A percentile compares a stretch with the other conserved stretches of the same genome.
Evolutionary conservation across 129 eudicot species (phyloP).

Genomic region (Flaveria linearis): DNA sequence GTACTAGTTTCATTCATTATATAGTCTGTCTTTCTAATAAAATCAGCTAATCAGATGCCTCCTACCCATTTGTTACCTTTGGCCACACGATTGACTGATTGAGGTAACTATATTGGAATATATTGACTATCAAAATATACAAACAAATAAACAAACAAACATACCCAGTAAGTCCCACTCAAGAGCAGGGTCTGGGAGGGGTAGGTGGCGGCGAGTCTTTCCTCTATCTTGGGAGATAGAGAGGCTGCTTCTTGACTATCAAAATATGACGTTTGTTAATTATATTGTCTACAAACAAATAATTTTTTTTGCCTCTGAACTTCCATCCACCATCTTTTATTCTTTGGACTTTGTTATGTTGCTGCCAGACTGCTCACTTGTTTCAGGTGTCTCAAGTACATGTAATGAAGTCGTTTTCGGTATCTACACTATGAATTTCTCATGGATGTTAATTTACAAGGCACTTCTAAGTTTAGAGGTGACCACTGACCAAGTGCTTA

Average conservation of each 20-base stretch:
- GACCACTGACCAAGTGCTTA: conserved; percentile 1
- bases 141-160: no score
- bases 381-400: conserved; percentile 16
- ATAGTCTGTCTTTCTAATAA: background rate
- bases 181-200: no score
- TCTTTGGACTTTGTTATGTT: background rate
- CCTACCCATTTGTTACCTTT: background rate
- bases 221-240: no score
- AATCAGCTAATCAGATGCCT: background rate
- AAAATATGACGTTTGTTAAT: conserved; percentile 1
- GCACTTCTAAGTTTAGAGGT: conserved; percentile 12
- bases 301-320: conserved; percentile 14
- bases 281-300: background rate
- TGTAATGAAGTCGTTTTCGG: background rate
- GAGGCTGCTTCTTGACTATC: no score
- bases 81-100: conserved; percentile 3
- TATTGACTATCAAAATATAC: background rate
- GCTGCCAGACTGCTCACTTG: background rate
- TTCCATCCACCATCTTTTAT: background rate
- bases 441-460: conserved; percentile 17
- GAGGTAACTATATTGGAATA: conserved; percentile 4
- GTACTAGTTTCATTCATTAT: conserved; percentile 2
- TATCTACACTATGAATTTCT: conserved; percentile 3
- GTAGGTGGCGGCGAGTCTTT: no score
- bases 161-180: no score